Percentiles rank a stretch among this genome's conserved stretches.
These are phyloP conservation scores for Blastobotrys malaysiensis DNA, from an alignment of 1,139 yeast genomes.

Conservation along the genomic window DNA sequence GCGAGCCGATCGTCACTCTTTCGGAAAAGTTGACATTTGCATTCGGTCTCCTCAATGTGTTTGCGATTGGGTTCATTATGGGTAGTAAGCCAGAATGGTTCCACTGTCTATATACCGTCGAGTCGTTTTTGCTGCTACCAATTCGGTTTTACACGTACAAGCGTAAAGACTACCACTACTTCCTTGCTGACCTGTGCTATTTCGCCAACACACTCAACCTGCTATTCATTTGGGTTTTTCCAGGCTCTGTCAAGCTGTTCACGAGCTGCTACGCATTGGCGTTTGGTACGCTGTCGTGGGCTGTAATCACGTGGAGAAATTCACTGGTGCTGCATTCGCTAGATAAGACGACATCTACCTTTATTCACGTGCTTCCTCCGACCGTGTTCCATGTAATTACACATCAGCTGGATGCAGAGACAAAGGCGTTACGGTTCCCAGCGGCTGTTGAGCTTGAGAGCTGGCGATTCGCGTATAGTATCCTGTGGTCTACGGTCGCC, in stretches of 20 bases:
- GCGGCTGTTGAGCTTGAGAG: conserved; percentile 64
- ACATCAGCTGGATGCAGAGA: conserved; percentile 63
- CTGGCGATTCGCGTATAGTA: conserved; percentile 71
- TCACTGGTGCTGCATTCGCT: conserved; percentile 86
- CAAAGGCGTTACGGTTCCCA: conserved; percentile 57
- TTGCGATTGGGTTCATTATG: conserved; percentile 67
- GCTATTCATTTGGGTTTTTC: conserved; percentile 76
- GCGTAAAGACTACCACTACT: conserved; percentile 75
- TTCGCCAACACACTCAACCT: conserved; percentile 73
- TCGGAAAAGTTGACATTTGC: conserved; percentile 85
- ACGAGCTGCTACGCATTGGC: conserved; percentile 81
- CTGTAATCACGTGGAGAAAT: conserved; percentile 94
- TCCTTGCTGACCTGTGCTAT: conserved; percentile 88
- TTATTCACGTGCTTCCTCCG: conserved; percentile 90
- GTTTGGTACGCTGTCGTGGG: conserved; percentile 86
- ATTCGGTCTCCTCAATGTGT: conserved; percentile 60
- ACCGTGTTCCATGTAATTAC: conserved; percentile 81
- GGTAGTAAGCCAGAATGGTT: conserved; percentile 74
- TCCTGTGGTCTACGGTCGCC: conserved; percentile 73
- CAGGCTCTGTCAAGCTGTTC: conserved; percentile 64
- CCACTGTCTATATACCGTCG: conserved; percentile 66
- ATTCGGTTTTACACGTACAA: conserved; percentile 78
- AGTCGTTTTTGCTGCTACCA: conserved; percentile 68
- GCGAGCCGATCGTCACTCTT: conserved; percentile 39
- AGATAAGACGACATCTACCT: conserved; percentile 89